A percentile compares a stretch with the other conserved stretches of the same genome.
Conservation (phyloP, 2,329 filamentous ascomycete species). For the Penicillium sp. region DNA sequence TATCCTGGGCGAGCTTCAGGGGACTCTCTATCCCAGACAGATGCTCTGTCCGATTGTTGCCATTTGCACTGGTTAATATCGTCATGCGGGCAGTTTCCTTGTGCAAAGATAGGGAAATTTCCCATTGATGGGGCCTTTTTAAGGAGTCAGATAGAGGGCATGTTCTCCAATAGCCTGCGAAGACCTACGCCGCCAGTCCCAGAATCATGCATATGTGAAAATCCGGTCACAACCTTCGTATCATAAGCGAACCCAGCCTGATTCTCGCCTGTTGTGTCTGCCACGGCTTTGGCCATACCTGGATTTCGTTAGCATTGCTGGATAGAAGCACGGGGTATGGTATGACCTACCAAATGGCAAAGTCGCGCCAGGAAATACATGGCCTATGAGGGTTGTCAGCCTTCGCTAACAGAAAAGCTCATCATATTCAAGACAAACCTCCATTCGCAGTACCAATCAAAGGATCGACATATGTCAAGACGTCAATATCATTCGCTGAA, state of each 20-base stretch:
- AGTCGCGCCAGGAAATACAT: constrained; percentile 58
- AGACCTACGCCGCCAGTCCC: constrained; percentile 50
- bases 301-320: neutral
- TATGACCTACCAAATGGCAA: constrained; percentile 48
- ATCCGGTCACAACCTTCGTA: constrained; percentile 51
- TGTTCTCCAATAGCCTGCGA: neutral
- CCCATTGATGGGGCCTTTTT: constrained; percentile 59
- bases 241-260: constrained; percentile 58
- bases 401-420: neutral
- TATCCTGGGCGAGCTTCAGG: constrained; percentile 62
- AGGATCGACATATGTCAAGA: constrained; percentile 48
- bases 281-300: constrained; percentile 57
- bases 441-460: constrained; percentile 57
- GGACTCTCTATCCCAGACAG: constrained; percentile 49
- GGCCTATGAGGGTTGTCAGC: constrained; percentile 36
- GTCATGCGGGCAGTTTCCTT: constrained; percentile 59
- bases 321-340: neutral
- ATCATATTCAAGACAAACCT: constrained; percentile 23
- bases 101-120: constrained; percentile 71
- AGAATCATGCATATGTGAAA: constrained; percentile 53
- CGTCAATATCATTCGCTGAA: constrained; percentile 25
- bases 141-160: neutral
- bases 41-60: constrained; percentile 52
- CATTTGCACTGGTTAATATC: constrained; percentile 63
- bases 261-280: constrained; percentile 54